Evolutionary conservation across 75 land plant species (phyloP), one percentile per base, ranked within the genome.

Genomic region (Gnetum montanum): DNA sequence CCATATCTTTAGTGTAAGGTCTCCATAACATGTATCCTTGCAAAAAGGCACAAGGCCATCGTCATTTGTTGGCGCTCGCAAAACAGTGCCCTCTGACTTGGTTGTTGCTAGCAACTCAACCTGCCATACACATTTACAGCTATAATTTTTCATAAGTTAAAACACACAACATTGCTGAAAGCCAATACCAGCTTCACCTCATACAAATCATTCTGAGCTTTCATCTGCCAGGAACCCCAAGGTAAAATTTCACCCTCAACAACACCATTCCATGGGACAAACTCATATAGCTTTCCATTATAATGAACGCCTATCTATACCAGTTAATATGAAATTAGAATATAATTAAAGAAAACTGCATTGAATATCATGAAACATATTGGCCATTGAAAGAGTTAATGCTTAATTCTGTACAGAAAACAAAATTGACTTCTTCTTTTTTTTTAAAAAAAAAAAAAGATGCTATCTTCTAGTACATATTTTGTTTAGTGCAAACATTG

Each of bases 241-340:
- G 69, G 68, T 38, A 74, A 54, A 35, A 93, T 61, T 57, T 93
- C 96, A 95, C 98, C 88, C 36, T 57, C 73, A 31, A 93, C 82
- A 43, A 45, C 68, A 22, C 98, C 90, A 60, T 60, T 74, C 98
- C 98, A 93, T 26, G 98, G 98, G 4, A 93, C 96, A 67, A 93
- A 93, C 57, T 93, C 90, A 77, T 79, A 93, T 38, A 93, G 85
- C 44, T 61, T 70, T 45, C 80, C 90, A 46, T 45, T 71, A 71
- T 82, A 74, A 60, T 93, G 98, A 27, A 93, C 69, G 27, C 90
- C 96, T 50, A 93, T 63, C 98, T 93, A 67, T 73, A 82, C n/a
- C n/a, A n/a, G n/a, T n/a, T n/a, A n/a, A n/a, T n/a, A n/a, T n/a
- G n/a, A n/a, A n/a, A n/a, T n/a, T n/a, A n/a, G n/a, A n/a, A n/a